Percentiles rank a stretch among this genome's conserved stretches.
These are phyloP conservation scores for Trichocomaceae sp. DNA, from an alignment of 2,329 filamentous ascomycete species.

Conservation along the genomic window DNA sequence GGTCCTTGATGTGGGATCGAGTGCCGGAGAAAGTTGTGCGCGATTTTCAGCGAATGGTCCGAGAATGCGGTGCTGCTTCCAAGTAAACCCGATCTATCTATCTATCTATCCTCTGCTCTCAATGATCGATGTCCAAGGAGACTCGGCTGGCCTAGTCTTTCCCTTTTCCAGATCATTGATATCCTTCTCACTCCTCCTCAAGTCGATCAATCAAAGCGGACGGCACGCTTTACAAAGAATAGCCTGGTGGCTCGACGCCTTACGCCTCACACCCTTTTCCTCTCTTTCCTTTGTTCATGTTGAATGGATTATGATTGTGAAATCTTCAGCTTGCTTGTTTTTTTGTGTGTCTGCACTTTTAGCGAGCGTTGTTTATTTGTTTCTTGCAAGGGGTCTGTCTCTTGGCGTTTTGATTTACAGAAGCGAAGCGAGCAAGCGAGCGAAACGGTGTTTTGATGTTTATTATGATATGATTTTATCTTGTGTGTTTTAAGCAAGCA, in stretches of 20 bases:
- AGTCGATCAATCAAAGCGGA: background rate
- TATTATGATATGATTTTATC: background rate
- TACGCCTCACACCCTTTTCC: background rate
- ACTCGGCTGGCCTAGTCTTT: constrained; percentile 14
- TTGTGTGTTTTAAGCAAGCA: background rate
- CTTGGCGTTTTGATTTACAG: background rate
- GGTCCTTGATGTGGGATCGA: constrained; percentile 88
- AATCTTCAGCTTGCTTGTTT: background rate
- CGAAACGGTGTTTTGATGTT: background rate
- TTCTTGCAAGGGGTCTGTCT: background rate
- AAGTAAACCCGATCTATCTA: constrained; percentile 3
- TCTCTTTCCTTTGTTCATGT: constrained; percentile 17
- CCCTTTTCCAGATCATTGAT: background rate
- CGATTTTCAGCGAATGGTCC: constrained; percentile 87
- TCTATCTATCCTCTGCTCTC: background rate
- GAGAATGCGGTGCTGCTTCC: constrained; percentile 52
- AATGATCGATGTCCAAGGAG: background rate
- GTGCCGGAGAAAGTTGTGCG: constrained; percentile 86
- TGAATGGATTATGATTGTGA: constrained; percentile 9
- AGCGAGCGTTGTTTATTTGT: constrained; percentile 7
- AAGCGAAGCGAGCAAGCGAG: background rate
- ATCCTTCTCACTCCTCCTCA: background rate
- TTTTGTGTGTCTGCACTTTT: constrained; percentile 10
- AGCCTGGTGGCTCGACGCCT: constrained; percentile 17
- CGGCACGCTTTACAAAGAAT: constrained; percentile 13